Evolutionary conservation across 2,329 filamentous ascomycete genomes (phyloP).

Genomic region (Xenosphaeropsis pyriputrescens): DNA sequence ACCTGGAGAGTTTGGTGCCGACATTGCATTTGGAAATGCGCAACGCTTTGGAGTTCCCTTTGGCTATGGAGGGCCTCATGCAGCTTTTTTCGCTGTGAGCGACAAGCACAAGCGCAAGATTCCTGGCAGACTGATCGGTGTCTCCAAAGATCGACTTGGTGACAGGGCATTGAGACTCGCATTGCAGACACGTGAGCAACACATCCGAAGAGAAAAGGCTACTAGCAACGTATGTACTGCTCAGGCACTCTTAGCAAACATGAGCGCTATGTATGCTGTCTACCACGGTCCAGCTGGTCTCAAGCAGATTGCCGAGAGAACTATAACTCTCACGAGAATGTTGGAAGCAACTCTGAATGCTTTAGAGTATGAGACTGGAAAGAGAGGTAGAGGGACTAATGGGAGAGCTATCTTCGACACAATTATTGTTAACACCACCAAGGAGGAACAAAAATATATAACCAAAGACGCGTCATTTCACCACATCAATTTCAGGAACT

Average conservation of each 20-base stretch:
- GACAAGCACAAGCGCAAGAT: constrained; percentile 93
- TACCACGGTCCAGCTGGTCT: constrained; percentile 83
- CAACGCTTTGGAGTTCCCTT: constrained; percentile 87
- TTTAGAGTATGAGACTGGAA: constrained; percentile 48
- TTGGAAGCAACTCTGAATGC: constrained; percentile 49
- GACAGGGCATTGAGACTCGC: constrained; percentile 70
- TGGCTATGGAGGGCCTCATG: constrained; percentile 88
- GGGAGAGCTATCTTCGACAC: constrained; percentile 64
- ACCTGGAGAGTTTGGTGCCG: constrained; percentile 86
- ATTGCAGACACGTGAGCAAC: constrained; percentile 87
- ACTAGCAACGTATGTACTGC: constrained; percentile 97
- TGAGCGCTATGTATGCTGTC: constrained; percentile 87
- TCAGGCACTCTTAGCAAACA: constrained; percentile 86
- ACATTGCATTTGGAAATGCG: constrained; percentile 86
- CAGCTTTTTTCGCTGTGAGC: constrained; percentile 84
- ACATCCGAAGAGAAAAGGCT: constrained; percentile 90
- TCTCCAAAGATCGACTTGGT: constrained; percentile 82
- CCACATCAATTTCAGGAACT: constrained; percentile 45
- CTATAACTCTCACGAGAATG: constrained; percentile 56
- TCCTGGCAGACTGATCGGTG: constrained; percentile 75
- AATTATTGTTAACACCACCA: constrained; percentile 46
- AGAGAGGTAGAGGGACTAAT: constrained; percentile 38
- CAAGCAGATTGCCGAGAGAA: constrained; percentile 67
- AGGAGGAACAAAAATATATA: constrained; percentile 20
- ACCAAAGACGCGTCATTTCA: constrained; percentile 33